phyloP scores from a whole-genome alignment of 371 early-diverging fungal genomes.

The Fennellomyces sp. region DNA sequence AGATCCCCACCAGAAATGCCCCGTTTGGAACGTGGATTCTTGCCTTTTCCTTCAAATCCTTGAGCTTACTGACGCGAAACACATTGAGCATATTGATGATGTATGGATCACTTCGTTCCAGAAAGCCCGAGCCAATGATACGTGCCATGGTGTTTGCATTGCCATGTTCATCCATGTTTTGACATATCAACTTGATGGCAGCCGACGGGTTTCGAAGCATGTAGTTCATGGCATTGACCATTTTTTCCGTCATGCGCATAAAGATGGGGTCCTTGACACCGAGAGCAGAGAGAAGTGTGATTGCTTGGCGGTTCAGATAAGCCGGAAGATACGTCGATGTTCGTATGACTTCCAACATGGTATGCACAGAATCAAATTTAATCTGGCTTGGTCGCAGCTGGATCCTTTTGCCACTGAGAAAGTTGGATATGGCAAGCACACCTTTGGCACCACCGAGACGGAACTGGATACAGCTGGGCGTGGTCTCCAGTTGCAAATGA shows the following conservation, averaged over 20 bases:
- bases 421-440: slow-evolving; percentile 48
- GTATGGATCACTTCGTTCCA: slow-evolving; percentile 58
- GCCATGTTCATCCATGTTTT: slow-evolving; percentile 63
- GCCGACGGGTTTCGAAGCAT: slow-evolving; percentile 43
- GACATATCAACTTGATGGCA: slow-evolving; percentile 51
- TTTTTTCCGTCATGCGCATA: slow-evolving; percentile 49
- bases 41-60: slow-evolving; percentile 70
- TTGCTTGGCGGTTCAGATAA: slow-evolving; percentile 77
- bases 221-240: slow-evolving; percentile 43
- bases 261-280: slow-evolving; percentile 65
- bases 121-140: slow-evolving; percentile 64
- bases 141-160: slow-evolving; percentile 49
- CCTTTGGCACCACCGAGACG: slow-evolving; percentile 87
- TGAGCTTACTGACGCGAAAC: slow-evolving; percentile 55
- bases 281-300: slow-evolving; percentile 66
- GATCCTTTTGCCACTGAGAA: slow-evolving; percentile 30
- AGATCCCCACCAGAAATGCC: slow-evolving; percentile 73
- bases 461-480: slow-evolving; percentile 82
- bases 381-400: slow-evolving; percentile 69
- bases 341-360: slow-evolving; percentile 66
- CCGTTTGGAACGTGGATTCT: slow-evolving; percentile 72
- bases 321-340: slow-evolving; percentile 58
- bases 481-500: slow-evolving; percentile 45
- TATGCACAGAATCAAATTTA: slow-evolving; percentile 69
- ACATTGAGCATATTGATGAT: slow-evolving; percentile 59